A percentile compares a stretch with the other conserved stretches of the same genome.
Evolutionary conservation across 225 moss, liverwort and hornwort genomes (phyloP).

Genomic region (Sphagnum contortum): DNA sequence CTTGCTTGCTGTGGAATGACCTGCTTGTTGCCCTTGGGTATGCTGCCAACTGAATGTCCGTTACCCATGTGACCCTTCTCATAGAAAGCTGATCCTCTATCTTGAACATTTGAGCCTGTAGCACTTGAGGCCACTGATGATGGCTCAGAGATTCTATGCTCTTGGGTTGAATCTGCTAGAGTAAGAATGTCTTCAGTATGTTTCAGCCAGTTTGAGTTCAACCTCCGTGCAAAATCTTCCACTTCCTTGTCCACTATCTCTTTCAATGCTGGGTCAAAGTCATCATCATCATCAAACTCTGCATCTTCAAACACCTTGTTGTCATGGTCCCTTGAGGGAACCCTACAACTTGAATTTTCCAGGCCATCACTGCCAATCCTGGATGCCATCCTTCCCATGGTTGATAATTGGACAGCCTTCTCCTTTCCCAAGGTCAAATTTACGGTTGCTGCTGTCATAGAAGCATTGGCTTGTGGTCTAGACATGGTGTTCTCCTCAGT

Average conservation of each 20-base stretch:
- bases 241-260: slow-evolving; percentile 84
- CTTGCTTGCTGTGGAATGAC: slow-evolving; percentile 23
- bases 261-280: slow-evolving; percentile 75
- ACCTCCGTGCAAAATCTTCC: slow-evolving; percentile 81
- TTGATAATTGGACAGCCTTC: slow-evolving; percentile 4
- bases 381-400: background rate
- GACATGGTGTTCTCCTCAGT: slow-evolving; percentile 41
- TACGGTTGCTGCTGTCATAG: slow-evolving; percentile 26
- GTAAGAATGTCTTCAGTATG: slow-evolving; percentile 77
- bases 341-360: slow-evolving; percentile 9
- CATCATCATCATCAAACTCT: slow-evolving; percentile 59
- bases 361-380: background rate
- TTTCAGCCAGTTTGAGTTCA: slow-evolving; percentile 82
- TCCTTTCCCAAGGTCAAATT: slow-evolving; percentile 31
- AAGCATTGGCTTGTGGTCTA: slow-evolving; percentile 33
- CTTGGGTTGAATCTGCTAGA: slow-evolving; percentile 63
- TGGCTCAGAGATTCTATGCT: slow-evolving; percentile 19
- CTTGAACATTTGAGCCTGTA: slow-evolving; percentile 7
- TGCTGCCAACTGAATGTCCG: slow-evolving; percentile 16
- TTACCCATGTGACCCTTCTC: slow-evolving; percentile 18
- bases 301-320: slow-evolving; percentile 49
- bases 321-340: slow-evolving; percentile 18
- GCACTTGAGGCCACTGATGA: slow-evolving; percentile 6
- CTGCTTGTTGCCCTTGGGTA: slow-evolving; percentile 15
- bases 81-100: background rate